phyloP scores from a whole-genome alignment of 306 rosid species.

The Sechiopsis laciniata region DNA sequence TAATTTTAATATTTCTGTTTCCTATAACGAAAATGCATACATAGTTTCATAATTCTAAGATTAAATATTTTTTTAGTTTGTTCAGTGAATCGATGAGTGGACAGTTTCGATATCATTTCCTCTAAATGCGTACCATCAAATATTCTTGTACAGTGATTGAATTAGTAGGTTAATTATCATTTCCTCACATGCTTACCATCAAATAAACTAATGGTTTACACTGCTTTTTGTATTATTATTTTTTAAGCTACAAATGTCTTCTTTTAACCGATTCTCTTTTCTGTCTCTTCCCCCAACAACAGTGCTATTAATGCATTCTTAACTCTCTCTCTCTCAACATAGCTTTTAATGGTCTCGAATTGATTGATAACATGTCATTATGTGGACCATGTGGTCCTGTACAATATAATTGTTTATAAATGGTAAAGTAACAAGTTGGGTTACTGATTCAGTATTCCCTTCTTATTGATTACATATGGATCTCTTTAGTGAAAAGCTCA shows the following conservation, averaged over 20 bases:
- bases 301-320: not conserved
- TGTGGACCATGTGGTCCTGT: conserved; percentile 5
- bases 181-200: not conserved
- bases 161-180: not conserved
- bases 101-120: conserved; percentile 2
- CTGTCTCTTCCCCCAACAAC: not conserved
- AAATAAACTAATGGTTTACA: not conserved
- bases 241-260: not conserved
- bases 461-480: not conserved
- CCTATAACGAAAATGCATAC: not conserved
- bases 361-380: not conserved
- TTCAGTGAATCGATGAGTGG: not conserved
- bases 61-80: not conserved
- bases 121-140: not conserved
- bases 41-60: not conserved
- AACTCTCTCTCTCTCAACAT: not conserved
- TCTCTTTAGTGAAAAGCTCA: not conserved
- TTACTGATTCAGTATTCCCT: not conserved
- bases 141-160: not conserved
- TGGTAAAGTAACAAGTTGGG: not conserved
- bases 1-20: not conserved
- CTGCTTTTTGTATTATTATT: not conserved
- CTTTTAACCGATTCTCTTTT: conserved; percentile 1
- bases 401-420: not conserved
- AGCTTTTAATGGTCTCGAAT: not conserved